Evolutionary conservation across 129 eudicot species (phyloP).

Genomic region (Chrysanthemum lavandulifolium): DNA sequence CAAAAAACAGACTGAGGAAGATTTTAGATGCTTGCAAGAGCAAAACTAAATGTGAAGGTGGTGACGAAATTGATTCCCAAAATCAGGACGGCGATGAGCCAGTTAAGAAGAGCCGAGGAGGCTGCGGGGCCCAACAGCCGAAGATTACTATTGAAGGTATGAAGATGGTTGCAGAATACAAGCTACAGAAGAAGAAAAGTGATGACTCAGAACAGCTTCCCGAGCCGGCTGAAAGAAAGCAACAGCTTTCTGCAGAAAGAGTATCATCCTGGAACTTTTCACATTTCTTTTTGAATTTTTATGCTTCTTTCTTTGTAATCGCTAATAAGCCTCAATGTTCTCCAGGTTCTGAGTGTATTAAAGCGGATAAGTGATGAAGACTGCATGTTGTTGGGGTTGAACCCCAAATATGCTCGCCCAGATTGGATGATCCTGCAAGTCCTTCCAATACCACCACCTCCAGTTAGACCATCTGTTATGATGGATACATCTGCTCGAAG

Average conservation of each 20-base stretch:
- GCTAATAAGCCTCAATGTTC: too few species aligned
- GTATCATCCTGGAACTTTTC: constrained; percentile 35
- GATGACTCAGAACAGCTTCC: constrained; percentile 96
- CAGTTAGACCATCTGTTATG: too few species aligned
- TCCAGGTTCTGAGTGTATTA: too few species aligned
- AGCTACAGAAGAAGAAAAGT: constrained; percentile 80
- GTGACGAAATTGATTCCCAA: constrained; percentile 87
- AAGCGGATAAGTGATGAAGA: too few species aligned
- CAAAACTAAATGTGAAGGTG: constrained; percentile 93
- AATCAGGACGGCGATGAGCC: constrained; percentile 83
- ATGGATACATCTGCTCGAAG: too few species aligned
- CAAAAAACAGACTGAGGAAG: too few species aligned
- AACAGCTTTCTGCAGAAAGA: constrained; percentile 91
- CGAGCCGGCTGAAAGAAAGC: constrained; percentile 96
- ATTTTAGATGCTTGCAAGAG: constrained; percentile 80
- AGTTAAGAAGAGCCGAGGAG: constrained; percentile 81
- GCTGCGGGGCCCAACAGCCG: constrained; percentile 99
- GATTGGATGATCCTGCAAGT: too few species aligned
- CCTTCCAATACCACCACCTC: too few species aligned
- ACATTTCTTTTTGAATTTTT: too few species aligned
- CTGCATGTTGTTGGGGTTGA: too few species aligned
- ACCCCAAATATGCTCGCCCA: too few species aligned
- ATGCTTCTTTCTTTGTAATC: too few species aligned
- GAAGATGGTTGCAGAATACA: constrained; percentile 95
- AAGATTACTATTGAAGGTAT: constrained; percentile 93